phyloP scores from a whole-genome alignment of 225 moss, liverwort and hornwort genomes.

The Antitrichia curtipendula region DNA sequence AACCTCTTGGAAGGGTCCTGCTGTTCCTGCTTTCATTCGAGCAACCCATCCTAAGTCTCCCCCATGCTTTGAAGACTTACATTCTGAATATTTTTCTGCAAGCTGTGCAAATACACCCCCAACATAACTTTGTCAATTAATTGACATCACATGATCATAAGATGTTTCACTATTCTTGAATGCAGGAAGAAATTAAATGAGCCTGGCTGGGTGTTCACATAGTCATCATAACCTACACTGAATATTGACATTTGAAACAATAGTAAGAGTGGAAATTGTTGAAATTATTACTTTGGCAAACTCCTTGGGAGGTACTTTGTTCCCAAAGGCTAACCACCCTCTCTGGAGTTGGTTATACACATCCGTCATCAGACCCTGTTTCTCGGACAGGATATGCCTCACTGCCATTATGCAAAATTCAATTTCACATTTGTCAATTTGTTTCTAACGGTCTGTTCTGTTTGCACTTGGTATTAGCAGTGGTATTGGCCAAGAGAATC shows the following conservation, averaged over 20 bases:
- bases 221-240: not conserved
- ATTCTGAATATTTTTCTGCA: constrained; percentile 27
- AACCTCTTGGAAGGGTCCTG: constrained; percentile 43
- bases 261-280: not conserved
- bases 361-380: constrained; percentile 17
- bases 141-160: not conserved
- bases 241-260: not conserved
- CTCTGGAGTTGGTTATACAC: constrained; percentile 20
- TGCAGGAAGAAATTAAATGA: not conserved
- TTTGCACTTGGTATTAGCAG: not conserved
- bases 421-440: not conserved
- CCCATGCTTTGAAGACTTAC: constrained; percentile 22
- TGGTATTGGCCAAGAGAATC: not conserved
- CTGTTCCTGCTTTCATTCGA: constrained; percentile 16
- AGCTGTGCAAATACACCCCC: not conserved
- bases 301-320: constrained; percentile 33
- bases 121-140: not conserved
- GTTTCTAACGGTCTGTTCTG: not conserved
- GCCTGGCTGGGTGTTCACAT: not conserved
- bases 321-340: constrained; percentile 8
- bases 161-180: not conserved
- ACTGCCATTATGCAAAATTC: constrained; percentile 3
- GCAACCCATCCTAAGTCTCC: constrained; percentile 44
- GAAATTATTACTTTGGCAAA: constrained; percentile 15
- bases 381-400: constrained; percentile 34